These are phyloP conservation scores for Lentinula detonsa DNA, from an alignment of 768 basidiomycete genomes.

Conservation along the genomic window DNA sequence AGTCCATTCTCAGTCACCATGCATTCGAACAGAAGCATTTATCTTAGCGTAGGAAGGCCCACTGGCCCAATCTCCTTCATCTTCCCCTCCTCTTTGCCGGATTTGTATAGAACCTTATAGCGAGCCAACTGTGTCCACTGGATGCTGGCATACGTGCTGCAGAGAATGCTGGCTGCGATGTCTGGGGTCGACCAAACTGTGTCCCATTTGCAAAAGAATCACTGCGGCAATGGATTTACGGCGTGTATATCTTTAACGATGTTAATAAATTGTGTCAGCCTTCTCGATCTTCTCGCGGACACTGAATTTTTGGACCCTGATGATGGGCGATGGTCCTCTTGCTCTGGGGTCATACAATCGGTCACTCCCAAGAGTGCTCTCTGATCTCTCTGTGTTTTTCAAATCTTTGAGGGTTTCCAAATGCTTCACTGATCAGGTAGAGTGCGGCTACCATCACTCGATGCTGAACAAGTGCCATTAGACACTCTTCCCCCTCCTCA, in stretches of 20 bases:
- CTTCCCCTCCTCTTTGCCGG: slow-evolving; percentile 51
- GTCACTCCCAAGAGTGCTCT: too few species aligned
- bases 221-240: slow-evolving; percentile 72
- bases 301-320: too few species aligned
- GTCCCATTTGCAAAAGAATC: slow-evolving; percentile 85
- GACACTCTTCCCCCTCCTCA: too few species aligned
- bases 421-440: too few species aligned
- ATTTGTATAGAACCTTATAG: slow-evolving; percentile 76
- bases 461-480: too few species aligned
- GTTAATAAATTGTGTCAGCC: too few species aligned
- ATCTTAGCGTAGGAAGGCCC: background rate
- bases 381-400: too few species aligned
- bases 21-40: background rate
- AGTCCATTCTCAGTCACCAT: slow-evolving; percentile 18
- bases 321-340: too few species aligned
- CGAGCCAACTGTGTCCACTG: slow-evolving; percentile 76
- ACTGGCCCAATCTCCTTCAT: slow-evolving; percentile 23
- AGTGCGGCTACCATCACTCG: too few species aligned
- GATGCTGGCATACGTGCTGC: slow-evolving; percentile 87
- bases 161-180: slow-evolving; percentile 82
- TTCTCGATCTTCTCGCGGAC: too few species aligned
- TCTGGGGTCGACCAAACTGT: slow-evolving; percentile 74
- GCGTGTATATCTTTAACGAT: slow-evolving; percentile 57
- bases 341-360: too few species aligned
- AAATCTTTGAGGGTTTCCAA: too few species aligned